Evolutionary conservation across 352 stramenopile genomes (phyloP), one percentile per base, ranked within the genome.

Genomic region (Hyaloperonospora brassicae): DNA sequence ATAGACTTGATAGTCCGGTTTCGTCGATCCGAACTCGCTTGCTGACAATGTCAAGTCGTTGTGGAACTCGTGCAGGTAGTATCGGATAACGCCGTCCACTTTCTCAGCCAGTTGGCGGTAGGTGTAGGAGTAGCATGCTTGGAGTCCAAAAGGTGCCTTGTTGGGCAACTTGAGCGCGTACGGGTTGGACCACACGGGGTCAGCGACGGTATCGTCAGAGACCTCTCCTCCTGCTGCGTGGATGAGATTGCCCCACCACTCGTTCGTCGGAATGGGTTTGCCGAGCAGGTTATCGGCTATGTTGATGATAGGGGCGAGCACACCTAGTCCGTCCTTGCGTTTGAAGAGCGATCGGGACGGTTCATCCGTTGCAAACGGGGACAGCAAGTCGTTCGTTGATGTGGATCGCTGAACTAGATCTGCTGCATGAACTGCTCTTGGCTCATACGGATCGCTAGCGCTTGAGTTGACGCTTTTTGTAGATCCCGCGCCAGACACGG

Each of bases 241-340:
- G 52, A 92, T 86, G 45, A 88, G 64, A 61, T 89, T 92, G 9
- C 74, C 79, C 81, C 81, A 92, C 81, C 81, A 92, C 51, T 86
- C 81, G 71, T 92, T 92, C n/a, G 79, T 92, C 48, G 81, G 81
- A 14, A 92, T 65, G 2, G 81, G 58, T 39, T 64, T 6, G 1
- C 57, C 58, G 44, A 88, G 55, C 44, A 84, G 50, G 2, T 84
- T 68, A 24, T 55, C 36, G 23, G 71, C 75, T 42, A 86, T 64
- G 52, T 86, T 86, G 52, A 85, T 68, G 62, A 85, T 75, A 13
- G 78, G 78, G 5, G 78, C 75, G 24, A 88, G 42, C 24, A 52
- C 71, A 13, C 55, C 63, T 30, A 88, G 61, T 4, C 60, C 70
- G 10, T 80, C 73, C 34, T 62, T 59, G 42, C 71, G 73, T 53